A percentile compares a stretch with the other conserved stretches of the same genome.
phyloP scores from a whole-genome alignment of 257 asterid genomes.

The Lithospermum erythrorhizon region DNA sequence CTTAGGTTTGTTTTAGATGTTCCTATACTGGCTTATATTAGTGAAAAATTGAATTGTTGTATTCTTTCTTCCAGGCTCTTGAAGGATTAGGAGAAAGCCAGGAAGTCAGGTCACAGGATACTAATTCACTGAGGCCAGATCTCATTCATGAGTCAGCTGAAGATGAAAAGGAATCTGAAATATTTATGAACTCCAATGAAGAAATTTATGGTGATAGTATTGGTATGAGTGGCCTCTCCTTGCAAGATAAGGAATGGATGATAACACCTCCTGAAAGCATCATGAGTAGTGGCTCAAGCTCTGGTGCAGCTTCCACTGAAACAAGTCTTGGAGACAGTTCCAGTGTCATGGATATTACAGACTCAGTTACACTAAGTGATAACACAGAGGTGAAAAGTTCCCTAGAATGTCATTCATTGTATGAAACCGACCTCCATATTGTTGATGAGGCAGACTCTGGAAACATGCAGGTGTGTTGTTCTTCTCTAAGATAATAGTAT shows the following conservation, averaged over 20 bases:
- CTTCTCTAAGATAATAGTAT: neutral
- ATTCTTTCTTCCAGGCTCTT: constrained; percentile 57
- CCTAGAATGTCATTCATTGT: constrained; percentile 15
- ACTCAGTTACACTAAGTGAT: constrained; percentile 26
- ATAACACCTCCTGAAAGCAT: constrained; percentile 76
- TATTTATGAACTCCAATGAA: constrained; percentile 36
- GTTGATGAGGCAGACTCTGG: constrained; percentile 25
- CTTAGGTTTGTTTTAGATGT: neutral
- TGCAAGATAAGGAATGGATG: constrained; percentile 80
- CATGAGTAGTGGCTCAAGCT: constrained; percentile 50
- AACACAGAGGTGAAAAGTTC: constrained; percentile 33
- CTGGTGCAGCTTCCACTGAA: constrained; percentile 46
- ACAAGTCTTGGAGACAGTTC: constrained; percentile 52
- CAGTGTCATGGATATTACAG: constrained; percentile 35
- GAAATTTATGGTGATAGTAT: constrained; percentile 38
- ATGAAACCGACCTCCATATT: constrained; percentile 27
- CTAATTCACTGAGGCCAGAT: constrained; percentile 44
- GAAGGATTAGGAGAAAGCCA: constrained; percentile 95
- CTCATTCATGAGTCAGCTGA: constrained; percentile 35
- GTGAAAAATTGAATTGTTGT: constrained; percentile 1
- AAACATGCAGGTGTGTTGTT: constrained; percentile 43
- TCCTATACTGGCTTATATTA: neutral
- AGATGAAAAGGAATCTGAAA: constrained; percentile 41
- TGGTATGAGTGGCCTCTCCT: constrained; percentile 36
- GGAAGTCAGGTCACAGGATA: constrained; percentile 58